phyloP scores from a whole-genome alignment of 495 filamentous ascomycete species.

The Xylaria palmicola region DNA sequence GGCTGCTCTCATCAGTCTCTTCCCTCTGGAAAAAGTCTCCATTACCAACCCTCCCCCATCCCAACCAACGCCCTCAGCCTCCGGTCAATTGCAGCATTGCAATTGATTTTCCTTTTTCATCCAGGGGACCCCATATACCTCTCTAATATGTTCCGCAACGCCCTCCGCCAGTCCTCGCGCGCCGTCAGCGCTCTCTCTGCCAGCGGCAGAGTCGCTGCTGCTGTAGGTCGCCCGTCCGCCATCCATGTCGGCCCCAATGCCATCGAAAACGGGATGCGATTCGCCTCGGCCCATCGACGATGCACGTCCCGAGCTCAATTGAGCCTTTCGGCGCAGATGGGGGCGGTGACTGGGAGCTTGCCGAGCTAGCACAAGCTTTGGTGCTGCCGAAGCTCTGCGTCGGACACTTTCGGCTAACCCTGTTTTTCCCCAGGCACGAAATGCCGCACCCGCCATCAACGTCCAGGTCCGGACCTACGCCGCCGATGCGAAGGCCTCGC shows the following conservation, averaged over 20 bases:
- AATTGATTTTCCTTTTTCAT: conserved; percentile 46
- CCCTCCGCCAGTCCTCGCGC: conserved; percentile 91
- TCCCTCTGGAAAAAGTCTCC: conserved; percentile 33
- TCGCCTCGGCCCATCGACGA: conserved; percentile 33
- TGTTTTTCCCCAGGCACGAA: conserved; percentile 68
- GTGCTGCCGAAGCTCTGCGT: conserved; percentile 31
- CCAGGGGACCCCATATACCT: conserved; percentile 38
- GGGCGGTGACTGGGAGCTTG: conserved; percentile 32
- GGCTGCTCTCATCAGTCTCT: conserved; percentile 23
- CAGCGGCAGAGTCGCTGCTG: conserved; percentile 79
- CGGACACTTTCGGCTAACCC: conserved; percentile 50
- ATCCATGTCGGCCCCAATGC: conserved; percentile 37
- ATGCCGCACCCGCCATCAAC: conserved; percentile 76
- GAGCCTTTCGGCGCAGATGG: conserved; percentile 32
- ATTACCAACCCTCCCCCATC: conserved; percentile 26
- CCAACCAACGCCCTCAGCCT: conserved; percentile 38
- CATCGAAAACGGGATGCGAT: conserved; percentile 34
- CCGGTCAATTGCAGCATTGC: conserved; percentile 51
- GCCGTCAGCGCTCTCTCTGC: conserved; percentile 90
- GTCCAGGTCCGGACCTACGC: conserved; percentile 88
- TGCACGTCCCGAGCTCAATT: conserved; percentile 45
- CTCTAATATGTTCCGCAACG: conserved; percentile 89
- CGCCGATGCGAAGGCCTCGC: conserved; percentile 87
- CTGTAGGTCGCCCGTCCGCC: conserved; percentile 70
- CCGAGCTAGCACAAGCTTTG: conserved; percentile 32